Conservation (phyloP, 495 filamentous ascomycete genomes). For the Glonium stellatum region DNA sequence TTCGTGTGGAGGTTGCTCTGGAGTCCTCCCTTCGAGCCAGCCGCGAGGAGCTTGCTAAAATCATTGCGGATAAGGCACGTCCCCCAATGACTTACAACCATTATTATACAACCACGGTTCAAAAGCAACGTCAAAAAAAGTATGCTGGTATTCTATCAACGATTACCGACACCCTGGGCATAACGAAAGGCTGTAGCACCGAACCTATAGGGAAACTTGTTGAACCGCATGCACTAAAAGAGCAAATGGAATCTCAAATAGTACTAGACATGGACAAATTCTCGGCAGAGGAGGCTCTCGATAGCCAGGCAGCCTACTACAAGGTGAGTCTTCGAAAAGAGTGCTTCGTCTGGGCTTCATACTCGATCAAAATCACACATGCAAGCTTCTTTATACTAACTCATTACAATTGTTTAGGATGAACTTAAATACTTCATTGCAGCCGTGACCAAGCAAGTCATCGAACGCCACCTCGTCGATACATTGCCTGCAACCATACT, state of each 20-base stretch:
- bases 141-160: constrained; percentile 5
- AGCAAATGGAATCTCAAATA: too few species aligned
- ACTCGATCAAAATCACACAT: background rate
- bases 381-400: background rate
- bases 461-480: constrained; percentile 34
- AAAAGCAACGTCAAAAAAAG: constrained; percentile 20
- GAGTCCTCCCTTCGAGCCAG: background rate
- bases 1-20: constrained; percentile 16
- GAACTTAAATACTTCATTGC: constrained; percentile 34
- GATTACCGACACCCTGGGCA: constrained; percentile 3
- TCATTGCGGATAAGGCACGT: constrained; percentile 19
- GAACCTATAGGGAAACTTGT: background rate
- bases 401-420: constrained; percentile 12
- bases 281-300: constrained; percentile 24
- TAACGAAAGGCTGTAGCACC: background rate
- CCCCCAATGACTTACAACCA: constrained; percentile 32
- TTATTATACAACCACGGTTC: constrained; percentile 26
- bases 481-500: constrained; percentile 23
- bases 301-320: constrained; percentile 23
- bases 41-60: constrained; percentile 21
- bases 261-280: constrained; percentile 29
- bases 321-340: constrained; percentile 8
- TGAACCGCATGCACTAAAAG: background rate
- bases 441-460: constrained; percentile 31
- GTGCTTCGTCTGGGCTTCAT: background rate